phyloP scores from a whole-genome alignment of 1,284 basidiomycete genomes.

The Puccinia novopanici region DNA sequence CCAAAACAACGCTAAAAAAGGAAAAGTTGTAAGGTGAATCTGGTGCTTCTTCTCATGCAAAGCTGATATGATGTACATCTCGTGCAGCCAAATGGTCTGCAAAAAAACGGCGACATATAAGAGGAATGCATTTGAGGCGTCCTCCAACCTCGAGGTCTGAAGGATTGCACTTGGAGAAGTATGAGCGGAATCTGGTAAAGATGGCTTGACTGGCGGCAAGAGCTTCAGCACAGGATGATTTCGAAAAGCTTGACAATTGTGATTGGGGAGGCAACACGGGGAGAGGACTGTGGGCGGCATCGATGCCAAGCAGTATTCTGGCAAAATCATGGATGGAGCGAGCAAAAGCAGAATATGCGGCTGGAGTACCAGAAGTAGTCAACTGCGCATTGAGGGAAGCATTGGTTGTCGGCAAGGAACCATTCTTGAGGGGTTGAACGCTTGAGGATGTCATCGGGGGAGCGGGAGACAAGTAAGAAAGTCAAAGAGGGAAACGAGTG shows the following conservation, averaged over 20 bases:
- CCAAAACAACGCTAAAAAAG: not conserved
- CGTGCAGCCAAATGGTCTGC: not conserved
- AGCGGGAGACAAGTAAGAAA: too few species aligned
- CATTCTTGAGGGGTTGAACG: conserved; percentile 25
- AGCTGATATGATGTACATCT: not conserved
- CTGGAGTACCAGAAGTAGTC: not conserved
- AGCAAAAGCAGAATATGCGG: not conserved
- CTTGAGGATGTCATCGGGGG: too few species aligned
- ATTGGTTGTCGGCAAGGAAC: not conserved
- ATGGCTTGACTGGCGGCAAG: not conserved
- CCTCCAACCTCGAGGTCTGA: conserved; percentile 15
- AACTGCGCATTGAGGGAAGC: conserved; percentile 5
- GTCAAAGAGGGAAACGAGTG: too few species aligned
- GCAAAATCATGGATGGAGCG: too few species aligned
- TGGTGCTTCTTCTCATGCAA: conserved; percentile 3
- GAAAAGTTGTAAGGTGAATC: conserved; percentile 9
- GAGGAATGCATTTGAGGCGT: not conserved
- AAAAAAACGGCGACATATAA: conserved; percentile 17
- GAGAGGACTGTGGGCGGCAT: not conserved
- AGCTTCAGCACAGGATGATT: not conserved
- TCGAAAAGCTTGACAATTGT: not conserved
- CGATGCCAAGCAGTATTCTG: not conserved
- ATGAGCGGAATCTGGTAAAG: not conserved
- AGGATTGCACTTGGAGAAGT: not conserved
- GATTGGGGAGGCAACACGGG: not conserved